Evolutionary conservation across 2,329 filamentous ascomycete genomes (phyloP).

Genomic region (Exophiala aquamarina): DNA sequence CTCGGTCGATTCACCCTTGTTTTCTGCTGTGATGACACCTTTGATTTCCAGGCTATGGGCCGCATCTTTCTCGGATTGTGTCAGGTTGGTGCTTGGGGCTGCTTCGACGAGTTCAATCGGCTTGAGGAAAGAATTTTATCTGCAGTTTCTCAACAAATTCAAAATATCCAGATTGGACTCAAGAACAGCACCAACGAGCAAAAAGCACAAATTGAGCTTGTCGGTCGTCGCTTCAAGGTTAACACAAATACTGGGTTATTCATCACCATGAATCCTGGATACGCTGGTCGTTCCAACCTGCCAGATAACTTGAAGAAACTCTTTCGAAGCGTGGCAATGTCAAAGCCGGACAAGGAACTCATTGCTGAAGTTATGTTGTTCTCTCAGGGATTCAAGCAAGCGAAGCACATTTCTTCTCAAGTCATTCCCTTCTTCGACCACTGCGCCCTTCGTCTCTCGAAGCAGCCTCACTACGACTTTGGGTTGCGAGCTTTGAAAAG

Average conservation of each 20-base stretch:
- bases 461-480: slow-evolving; percentile 99
- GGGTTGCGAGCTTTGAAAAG: slow-evolving; percentile 97
- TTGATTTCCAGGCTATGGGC: slow-evolving; percentile 99
- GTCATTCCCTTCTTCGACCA: slow-evolving; percentile 98
- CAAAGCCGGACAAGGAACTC: slow-evolving; percentile 98
- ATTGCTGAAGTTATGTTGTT: slow-evolving; percentile 99
- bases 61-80: slow-evolving; percentile 99
- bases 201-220: slow-evolving; percentile 87
- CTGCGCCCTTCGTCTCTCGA: slow-evolving; percentile 77
- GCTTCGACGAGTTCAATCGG: slow-evolving; percentile 99
- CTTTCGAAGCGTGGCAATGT: slow-evolving; percentile 99
- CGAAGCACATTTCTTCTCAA: slow-evolving; percentile 89
- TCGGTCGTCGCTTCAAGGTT: slow-evolving; percentile 85
- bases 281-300: slow-evolving; percentile 94
- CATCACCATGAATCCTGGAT: slow-evolving; percentile 99
- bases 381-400: slow-evolving; percentile 97
- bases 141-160: slow-evolving; percentile 97
- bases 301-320: slow-evolving; percentile 99
- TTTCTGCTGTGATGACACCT: slow-evolving; percentile 99
- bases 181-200: slow-evolving; percentile 80
- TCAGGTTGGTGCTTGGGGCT: slow-evolving; percentile 98
- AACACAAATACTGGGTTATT: slow-evolving; percentile 96
- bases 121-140: slow-evolving; percentile 96
- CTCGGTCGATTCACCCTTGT: slow-evolving; percentile 96
- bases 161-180: slow-evolving; percentile 96